These are phyloP conservation scores for Amanita thiersii DNA, from an alignment of 768 basidiomycete genomes.

Conservation along the genomic window DNA sequence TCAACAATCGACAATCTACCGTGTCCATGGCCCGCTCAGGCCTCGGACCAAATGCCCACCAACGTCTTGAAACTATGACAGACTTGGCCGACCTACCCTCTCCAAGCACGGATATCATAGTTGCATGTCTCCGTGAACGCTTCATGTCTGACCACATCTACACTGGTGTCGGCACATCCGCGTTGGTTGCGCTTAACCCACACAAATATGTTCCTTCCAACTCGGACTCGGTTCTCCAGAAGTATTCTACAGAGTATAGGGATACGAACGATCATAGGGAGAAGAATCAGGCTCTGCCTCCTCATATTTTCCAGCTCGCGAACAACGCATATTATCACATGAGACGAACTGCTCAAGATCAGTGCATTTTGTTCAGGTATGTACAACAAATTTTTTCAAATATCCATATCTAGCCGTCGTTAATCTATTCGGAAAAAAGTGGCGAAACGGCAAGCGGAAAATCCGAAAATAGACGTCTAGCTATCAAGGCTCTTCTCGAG, in stretches of 20 bases:
- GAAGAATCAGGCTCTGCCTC: constrained; percentile 35
- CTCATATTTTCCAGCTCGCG: constrained; percentile 89
- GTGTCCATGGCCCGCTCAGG: too few species aligned
- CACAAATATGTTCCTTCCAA: constrained; percentile 85
- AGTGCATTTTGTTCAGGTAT: constrained; percentile 80
- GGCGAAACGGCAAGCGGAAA: constrained; percentile 94
- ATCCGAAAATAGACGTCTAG: constrained; percentile 83
- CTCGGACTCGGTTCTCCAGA: constrained; percentile 75
- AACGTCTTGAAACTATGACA: constrained; percentile 62
- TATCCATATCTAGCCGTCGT: constrained; percentile 3
- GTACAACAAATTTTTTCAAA: constrained; percentile 16
- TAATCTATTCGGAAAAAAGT: constrained; percentile 35
- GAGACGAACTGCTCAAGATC: constrained; percentile 89
- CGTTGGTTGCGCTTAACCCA: constrained; percentile 84
- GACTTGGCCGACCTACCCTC: constrained; percentile 64
- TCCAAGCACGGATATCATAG: constrained; percentile 77
- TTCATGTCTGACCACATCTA: constrained; percentile 83
- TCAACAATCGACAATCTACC: too few species aligned
- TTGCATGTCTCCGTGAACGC: constrained; percentile 77
- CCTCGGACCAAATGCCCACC: constrained; percentile 24
- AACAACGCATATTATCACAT: constrained; percentile 95
- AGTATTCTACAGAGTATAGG: constrained; percentile 82
- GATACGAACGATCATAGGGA: constrained; percentile 59
- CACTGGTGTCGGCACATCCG: constrained; percentile 62
- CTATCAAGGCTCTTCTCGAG: constrained; percentile 89